phyloP scores from a whole-genome alignment of 2,329 filamentous ascomycete species.

The Annulohypoxylon truncatum region DNA sequence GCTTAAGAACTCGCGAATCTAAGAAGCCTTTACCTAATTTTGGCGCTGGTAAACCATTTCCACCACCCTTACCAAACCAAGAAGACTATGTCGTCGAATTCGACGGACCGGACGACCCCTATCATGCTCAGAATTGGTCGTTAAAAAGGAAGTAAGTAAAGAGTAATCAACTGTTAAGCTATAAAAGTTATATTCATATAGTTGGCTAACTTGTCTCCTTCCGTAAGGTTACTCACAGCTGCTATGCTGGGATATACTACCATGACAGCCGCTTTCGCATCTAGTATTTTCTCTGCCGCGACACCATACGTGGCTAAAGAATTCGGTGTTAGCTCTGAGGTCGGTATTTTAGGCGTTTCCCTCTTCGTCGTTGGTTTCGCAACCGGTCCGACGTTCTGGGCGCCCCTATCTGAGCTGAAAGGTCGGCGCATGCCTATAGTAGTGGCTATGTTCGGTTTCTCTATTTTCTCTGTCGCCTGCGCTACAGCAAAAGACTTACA shows the following conservation, averaged over 20 bases:
- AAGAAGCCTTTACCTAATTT: conserved; percentile 73
- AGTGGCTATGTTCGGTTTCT: conserved; percentile 74
- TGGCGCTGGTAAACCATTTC: conserved; percentile 79
- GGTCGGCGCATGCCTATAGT: conserved; percentile 73
- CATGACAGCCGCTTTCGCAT: conserved; percentile 76
- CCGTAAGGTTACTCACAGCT: conserved; percentile 67
- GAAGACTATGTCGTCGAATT: conserved; percentile 89
- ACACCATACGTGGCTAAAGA: conserved; percentile 66
- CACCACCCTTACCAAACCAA: conserved; percentile 73
- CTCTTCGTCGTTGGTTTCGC: conserved; percentile 79
- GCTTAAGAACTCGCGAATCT: conserved; percentile 61
- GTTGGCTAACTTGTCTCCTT: conserved; percentile 31
- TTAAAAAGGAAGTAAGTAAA: conserved; percentile 76
- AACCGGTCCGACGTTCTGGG: conserved; percentile 72
- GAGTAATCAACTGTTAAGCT: background rate
- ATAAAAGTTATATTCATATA: conserved; percentile 3
- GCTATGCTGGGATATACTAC: conserved; percentile 80
- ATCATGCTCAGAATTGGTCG: conserved; percentile 91
- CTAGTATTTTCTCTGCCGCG: conserved; percentile 79
- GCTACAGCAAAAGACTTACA: conserved; percentile 76
- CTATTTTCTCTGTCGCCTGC: conserved; percentile 73
- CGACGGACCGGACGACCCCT: conserved; percentile 82
- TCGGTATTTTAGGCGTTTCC: conserved; percentile 73
- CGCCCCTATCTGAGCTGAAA: conserved; percentile 77
- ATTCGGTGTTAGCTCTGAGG: conserved; percentile 71